Evolutionary conservation across 805 yeast species (phyloP).

Genomic region (Priceomyces fermenticarens): DNA sequence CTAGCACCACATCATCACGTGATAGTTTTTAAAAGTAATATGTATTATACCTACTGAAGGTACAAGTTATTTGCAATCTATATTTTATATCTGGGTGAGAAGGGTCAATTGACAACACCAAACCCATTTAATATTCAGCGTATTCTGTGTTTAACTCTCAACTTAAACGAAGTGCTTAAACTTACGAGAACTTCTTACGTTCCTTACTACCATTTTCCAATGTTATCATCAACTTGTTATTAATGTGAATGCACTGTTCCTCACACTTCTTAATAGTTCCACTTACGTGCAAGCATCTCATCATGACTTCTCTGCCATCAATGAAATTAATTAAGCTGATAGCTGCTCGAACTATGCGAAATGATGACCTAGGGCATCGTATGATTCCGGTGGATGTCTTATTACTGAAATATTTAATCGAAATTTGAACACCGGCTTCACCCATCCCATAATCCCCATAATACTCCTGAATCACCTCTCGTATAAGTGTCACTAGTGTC

Average conservation of each 20-base stretch:
- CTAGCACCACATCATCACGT: too few species aligned
- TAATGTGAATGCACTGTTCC: slow-evolving; percentile 53
- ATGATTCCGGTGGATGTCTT: slow-evolving; percentile 82
- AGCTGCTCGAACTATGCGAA: slow-evolving; percentile 63
- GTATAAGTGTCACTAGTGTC: slow-evolving; percentile 49
- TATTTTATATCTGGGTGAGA: too few species aligned
- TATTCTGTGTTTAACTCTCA: too few species aligned
- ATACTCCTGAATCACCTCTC: slow-evolving; percentile 53
- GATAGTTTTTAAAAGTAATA: too few species aligned
- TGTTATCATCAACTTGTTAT: slow-evolving; percentile 35
- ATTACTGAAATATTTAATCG: slow-evolving; percentile 76
- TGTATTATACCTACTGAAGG: too few species aligned
- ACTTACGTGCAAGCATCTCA: slow-evolving; percentile 67
- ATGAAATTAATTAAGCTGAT: slow-evolving; percentile 53
- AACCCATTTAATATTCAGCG: too few species aligned
- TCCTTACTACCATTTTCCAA: too few species aligned
- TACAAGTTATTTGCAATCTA: too few species aligned
- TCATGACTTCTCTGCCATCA: slow-evolving; percentile 47
- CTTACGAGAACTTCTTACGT: too few species aligned
- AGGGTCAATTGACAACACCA: too few species aligned
- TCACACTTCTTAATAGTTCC: slow-evolving; percentile 89
- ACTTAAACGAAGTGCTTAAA: too few species aligned
- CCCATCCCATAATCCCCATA: slow-evolving; percentile 84
- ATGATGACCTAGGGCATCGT: slow-evolving; percentile 67
- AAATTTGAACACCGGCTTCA: slow-evolving; percentile 53